Base-by-base conservation (phyloP, 2,329 filamentous ascomycete species). In the Saccharata proteae region DNA sequence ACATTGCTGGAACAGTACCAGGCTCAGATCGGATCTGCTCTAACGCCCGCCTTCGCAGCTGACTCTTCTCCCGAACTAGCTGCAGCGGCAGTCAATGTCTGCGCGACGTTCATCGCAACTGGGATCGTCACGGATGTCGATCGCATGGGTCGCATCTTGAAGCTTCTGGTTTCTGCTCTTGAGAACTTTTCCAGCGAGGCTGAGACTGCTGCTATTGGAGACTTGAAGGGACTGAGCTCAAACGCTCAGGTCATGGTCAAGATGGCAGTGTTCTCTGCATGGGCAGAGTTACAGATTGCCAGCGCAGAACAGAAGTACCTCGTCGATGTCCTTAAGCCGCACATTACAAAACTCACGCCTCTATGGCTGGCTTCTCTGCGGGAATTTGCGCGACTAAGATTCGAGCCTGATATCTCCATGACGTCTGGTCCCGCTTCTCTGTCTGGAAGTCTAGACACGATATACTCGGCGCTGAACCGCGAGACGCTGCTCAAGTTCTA, bases 241-340 rank as follows among this genome's bases (percentile, higher is more conserved):
- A 98, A 98, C 52, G 88, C 90, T 1, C 82, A 92, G 49, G 84
- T 94, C 29, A 98, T 98, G 90, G 84, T 98, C 34, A 93, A 93
- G 56, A 90, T 96, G 73, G 80, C 90, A 0, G 80, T 98, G 2
- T 93, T 93, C 54, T 90, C 88, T 2, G 90, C 88, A 1, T 98
- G 90, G 90, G 92, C 90, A 4, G 84, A 94, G 51, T 67, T 98
- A 18, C 90, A 98, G 57, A 86, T 98, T 39, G 85, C 90, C 16
- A 96, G 88, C 57, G 76, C 75, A 4, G 88, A 96, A 49, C 88
- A 96, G 44, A 76, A 74, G 30, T 96, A 98, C 48, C 66, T 98
- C 11, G 71, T 82, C 12, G 77, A 90, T 40, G 86, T 98, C 8
- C 66, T 98, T 31, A 82, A 80, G 46, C 86, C 90, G 25, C 84